These are phyloP conservation scores for Rhizopogon rudus DNA, from an alignment of 768 basidiomycete species.

Conservation along the genomic window DNA sequence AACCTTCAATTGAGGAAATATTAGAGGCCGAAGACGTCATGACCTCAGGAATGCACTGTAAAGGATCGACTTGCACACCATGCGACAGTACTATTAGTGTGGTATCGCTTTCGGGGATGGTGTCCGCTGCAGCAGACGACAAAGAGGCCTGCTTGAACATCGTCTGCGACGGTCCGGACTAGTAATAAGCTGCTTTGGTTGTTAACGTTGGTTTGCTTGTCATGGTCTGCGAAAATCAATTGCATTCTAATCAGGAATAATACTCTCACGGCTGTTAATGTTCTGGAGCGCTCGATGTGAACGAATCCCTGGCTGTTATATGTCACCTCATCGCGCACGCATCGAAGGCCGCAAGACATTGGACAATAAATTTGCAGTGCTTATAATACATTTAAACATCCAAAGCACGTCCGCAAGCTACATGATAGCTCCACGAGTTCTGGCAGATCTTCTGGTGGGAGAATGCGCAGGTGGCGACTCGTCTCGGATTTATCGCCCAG, in stretches of 20 bases:
- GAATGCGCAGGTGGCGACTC: background rate
- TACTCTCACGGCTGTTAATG: no score
- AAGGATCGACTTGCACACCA: background rate
- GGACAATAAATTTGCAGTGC: background rate
- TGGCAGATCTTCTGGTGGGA: background rate
- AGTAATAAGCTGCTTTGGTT: background rate
- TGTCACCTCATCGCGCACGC: no score
- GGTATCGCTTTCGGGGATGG: background rate
- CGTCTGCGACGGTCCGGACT: background rate
- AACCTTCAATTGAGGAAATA: slow-evolving; percentile 17
- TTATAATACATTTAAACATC: background rate
- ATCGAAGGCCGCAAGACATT: no score
- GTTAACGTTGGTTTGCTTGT: no score
- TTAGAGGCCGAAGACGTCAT: slow-evolving; percentile 14
- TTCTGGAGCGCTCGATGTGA: no score
- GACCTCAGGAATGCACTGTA: background rate
- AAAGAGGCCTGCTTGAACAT: background rate
- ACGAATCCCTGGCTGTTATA: no score
- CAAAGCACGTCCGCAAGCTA: background rate
- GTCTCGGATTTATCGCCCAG: background rate
- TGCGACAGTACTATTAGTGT: no score
- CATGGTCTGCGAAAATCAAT: no score
- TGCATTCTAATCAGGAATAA: no score
- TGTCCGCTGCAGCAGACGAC: background rate
- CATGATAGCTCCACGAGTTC: no score